Percentiles rank a stretch among this genome's conserved stretches.
These are phyloP conservation scores for Chamaecyparis obtusa DNA, from an alignment of 75 land plant genomes.

Conservation along the genomic window DNA sequence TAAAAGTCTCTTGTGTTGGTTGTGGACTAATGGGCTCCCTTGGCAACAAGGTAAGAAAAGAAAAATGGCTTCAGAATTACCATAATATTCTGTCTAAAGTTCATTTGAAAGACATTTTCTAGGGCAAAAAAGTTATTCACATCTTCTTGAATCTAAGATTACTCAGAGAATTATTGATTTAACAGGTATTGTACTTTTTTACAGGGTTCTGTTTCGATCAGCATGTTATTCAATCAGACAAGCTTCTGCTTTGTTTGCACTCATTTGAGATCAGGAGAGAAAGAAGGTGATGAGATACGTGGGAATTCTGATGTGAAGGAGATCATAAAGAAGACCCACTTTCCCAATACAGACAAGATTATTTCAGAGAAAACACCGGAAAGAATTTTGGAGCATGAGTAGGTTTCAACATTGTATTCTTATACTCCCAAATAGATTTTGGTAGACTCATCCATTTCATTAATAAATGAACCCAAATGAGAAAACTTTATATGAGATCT, in stretches of 20 bases:
- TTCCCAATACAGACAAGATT: constrained; percentile 37
- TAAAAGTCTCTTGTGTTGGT: constrained; percentile 83
- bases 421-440: neutral
- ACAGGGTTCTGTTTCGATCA: constrained; percentile 90
- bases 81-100: neutral
- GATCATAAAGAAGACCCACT: constrained; percentile 65
- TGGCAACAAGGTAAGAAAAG: constrained; percentile 75
- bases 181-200: neutral
- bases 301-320: constrained; percentile 82
- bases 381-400: neutral
- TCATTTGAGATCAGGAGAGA: constrained; percentile 90
- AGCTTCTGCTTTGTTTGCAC: constrained; percentile 71
- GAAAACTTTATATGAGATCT: neutral
- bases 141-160: neutral
- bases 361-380: neutral
- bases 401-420: neutral
- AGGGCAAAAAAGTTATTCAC: neutral
- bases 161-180: neutral
- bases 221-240: constrained; percentile 73
- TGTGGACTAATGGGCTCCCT: constrained; percentile 89
- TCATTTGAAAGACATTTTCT: neutral
- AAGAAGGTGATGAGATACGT: constrained; percentile 79
- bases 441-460: too few relatives aligned
- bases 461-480: neutral
- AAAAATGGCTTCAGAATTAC: neutral